Conservation (phyloP, 2,329 filamentous ascomycete species). For the Colletotrichum filicis region DNA sequence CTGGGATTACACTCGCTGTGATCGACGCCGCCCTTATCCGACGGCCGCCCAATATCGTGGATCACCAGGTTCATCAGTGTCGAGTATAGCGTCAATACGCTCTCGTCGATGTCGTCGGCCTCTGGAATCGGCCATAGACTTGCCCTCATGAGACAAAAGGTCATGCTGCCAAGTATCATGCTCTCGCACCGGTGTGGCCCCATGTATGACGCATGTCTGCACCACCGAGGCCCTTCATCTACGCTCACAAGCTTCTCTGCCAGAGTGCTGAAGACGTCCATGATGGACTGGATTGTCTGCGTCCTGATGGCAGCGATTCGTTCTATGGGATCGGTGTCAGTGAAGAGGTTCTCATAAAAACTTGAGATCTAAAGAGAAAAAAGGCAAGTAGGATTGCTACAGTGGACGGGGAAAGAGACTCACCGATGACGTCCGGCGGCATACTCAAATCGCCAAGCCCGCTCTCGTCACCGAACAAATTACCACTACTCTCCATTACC, state of each 20-base stretch:
- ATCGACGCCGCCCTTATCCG: constrained; percentile 26
- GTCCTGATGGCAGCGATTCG: constrained; percentile 37
- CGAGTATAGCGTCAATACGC: constrained; percentile 38
- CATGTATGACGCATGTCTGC: constrained; percentile 46
- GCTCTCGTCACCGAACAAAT: constrained; percentile 17
- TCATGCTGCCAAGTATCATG: constrained; percentile 49
- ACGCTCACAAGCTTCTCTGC: constrained; percentile 41
- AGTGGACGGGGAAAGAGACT: not conserved
- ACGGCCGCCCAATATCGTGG: constrained; percentile 40
- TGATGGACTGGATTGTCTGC: constrained; percentile 39
- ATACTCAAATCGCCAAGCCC: constrained; percentile 22
- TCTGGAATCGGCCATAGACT: constrained; percentile 46
- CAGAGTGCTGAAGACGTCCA: constrained; percentile 41
- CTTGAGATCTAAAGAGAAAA: not conserved
- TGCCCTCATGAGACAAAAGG: constrained; percentile 46
- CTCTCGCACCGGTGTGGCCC: constrained; percentile 48
- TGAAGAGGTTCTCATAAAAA: not conserved
- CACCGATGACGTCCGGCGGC: constrained; percentile 39
- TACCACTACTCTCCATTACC: constrained; percentile 37
- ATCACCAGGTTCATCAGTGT: constrained; percentile 41
- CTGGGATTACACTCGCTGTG: constrained; percentile 40
- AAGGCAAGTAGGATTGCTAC: too few species aligned
- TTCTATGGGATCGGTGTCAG: constrained; percentile 18
- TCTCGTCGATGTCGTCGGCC: constrained; percentile 38
- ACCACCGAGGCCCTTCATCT: constrained; percentile 46